phyloP scores from a whole-genome alignment of 2,329 filamentous ascomycete species.

The Colletotrichum simmondsii region DNA sequence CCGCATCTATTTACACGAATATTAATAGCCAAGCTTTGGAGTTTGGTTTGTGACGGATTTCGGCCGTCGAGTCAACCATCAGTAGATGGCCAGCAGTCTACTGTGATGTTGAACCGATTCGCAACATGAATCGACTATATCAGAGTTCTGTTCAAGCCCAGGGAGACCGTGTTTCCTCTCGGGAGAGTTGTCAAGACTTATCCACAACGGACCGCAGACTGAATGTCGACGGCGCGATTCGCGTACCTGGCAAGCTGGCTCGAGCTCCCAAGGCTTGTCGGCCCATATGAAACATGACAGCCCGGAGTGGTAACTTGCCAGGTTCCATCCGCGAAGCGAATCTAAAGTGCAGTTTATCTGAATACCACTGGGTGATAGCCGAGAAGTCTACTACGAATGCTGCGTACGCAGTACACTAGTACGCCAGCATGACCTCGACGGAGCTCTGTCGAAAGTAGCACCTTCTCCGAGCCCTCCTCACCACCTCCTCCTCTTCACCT shows the following conservation, averaged over 20 bases:
- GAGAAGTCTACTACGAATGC: neutral
- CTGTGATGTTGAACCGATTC: neutral
- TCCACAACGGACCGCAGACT: slow-evolving; percentile 6
- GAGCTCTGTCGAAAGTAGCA: slow-evolving; percentile 18
- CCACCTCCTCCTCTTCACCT: slow-evolving; percentile 13
- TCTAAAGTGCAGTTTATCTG: slow-evolving; percentile 1
- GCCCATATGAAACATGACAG: slow-evolving; percentile 26
- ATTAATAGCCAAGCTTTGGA: slow-evolving; percentile 16
- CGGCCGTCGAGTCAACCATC: neutral
- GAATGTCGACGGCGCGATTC: slow-evolving; percentile 15
- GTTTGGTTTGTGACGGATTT: neutral
- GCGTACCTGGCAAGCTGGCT: slow-evolving; percentile 22
- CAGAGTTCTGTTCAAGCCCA: neutral
- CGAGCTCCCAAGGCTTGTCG: slow-evolving; percentile 15
- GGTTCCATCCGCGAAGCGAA: slow-evolving; percentile 12
- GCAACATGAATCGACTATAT: neutral
- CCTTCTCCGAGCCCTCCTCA: slow-evolving; percentile 11
- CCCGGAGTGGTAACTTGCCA: slow-evolving; percentile 11
- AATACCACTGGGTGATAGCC: slow-evolving; percentile 8
- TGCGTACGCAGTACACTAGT: neutral
- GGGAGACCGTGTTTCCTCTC: neutral
- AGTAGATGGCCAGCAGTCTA: neutral
- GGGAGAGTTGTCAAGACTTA: neutral
- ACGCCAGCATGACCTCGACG: slow-evolving; percentile 4
- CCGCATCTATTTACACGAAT: slow-evolving; percentile 24